Evolutionary conservation across 768 basidiomycete genomes (phyloP), one percentile per base, ranked within the genome.

Genomic region (Russula dissimulans): DNA sequence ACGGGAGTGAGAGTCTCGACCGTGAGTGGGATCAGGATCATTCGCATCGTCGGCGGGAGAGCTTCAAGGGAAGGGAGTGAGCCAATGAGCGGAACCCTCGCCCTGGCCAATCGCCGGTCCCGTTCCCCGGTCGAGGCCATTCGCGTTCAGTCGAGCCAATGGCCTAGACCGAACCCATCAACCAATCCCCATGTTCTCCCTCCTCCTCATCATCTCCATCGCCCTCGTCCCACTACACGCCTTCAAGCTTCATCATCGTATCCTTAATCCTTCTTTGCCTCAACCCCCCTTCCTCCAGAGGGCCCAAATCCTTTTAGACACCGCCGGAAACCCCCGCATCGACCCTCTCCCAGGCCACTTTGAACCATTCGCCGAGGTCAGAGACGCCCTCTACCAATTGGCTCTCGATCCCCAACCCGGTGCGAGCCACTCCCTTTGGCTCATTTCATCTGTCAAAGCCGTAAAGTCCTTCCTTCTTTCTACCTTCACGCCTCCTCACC

Each of bases 361-460:
- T 38, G 71, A 63, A 45, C 66, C 75, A 11, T 80, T 83, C 66
- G 67, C 77, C 45, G 71, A 68, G 64, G 62, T 71, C 15, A 73
- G 76, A 54, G 71, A 73, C 9, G 77, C 80, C 15, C 71, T 86
- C 57, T 91, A 91, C 71, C 89, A 91, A 73, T 72, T 91, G 48
- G 86, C 90, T 47, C 74, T 92, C 64, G 73, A 75, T 61, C 76
- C 67, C 58, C 75, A 81, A 52, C 79, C 74, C 42, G 74, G 73
- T 26, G 69, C 69, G 22, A 77, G 77, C 57, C 65, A 65, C 42
- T 64, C 77, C 59, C 76, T 77, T 63, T 85, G 82, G 79, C 78
- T 78, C 67, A 71, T 81, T 48, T 82, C 81, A 0, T 81, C 85
- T 38, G 82, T 86, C 52, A 84, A 84, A 72, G 76, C 77, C 56